Evolutionary conservation across 305 asterid species (phyloP).

Genomic region (Fraxinus velutina): DNA sequence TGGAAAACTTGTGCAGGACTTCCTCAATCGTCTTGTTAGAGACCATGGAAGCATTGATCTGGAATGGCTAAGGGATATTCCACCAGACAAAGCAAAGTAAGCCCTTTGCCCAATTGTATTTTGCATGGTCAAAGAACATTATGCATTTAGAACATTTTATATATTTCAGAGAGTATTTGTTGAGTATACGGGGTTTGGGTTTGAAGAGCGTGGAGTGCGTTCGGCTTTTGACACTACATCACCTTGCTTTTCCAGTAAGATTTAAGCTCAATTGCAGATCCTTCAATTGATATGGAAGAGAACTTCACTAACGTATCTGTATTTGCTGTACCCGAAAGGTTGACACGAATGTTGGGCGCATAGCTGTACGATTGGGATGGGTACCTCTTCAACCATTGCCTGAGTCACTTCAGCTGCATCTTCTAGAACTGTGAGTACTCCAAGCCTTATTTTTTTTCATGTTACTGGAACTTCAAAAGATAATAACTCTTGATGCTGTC

Average conservation of each 20-base stretch:
- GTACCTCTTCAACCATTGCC: conserved; percentile 99
- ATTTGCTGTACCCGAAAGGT: conserved; percentile 50
- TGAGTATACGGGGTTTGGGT: conserved; percentile 90
- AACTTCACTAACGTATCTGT: conserved; percentile 31
- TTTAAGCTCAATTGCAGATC: conserved; percentile 18
- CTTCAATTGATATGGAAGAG: conserved; percentile 8
- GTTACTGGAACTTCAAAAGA: conserved; percentile 21
- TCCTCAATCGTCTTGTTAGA: conserved; percentile 73
- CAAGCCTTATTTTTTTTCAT: conserved; percentile 7
- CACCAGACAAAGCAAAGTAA: conserved; percentile 97
- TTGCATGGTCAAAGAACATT: neutral
- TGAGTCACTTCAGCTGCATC: conserved; percentile 90
- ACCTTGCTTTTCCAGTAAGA: conserved; percentile 95
- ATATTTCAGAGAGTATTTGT: conserved; percentile 73
- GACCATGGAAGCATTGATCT: conserved; percentile 89
- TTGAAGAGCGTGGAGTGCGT: conserved; percentile 95
- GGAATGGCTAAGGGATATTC: conserved; percentile 93
- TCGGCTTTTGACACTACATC: conserved; percentile 93
- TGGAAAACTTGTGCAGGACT: conserved; percentile 53
- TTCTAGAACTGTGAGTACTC: conserved; percentile 78
- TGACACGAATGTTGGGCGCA: conserved; percentile 96
- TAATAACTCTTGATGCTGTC: conserved; percentile 26
- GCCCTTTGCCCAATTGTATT: conserved; percentile 15
- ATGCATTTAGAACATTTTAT: conserved; percentile 20
- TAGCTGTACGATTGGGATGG: conserved; percentile 97